Conservation (phyloP, 495 filamentous ascomycete species). For the Xylaria sp. region DNA sequence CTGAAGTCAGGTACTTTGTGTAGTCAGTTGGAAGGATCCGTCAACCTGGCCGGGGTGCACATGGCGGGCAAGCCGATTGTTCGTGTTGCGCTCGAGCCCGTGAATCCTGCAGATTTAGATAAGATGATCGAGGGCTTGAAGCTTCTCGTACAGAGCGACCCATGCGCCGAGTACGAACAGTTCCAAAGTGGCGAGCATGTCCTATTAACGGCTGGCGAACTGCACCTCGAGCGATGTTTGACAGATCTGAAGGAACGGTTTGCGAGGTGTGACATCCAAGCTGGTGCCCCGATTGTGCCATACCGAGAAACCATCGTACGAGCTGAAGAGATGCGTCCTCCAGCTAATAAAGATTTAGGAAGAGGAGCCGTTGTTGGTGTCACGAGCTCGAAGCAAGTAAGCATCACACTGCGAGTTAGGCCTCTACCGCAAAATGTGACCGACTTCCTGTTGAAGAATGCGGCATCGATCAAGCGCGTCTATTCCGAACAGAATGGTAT, state of each 20-base stretch:
- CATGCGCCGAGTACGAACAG: conserved; percentile 94
- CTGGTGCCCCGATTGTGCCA: conserved; percentile 91
- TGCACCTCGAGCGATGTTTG: conserved; percentile 93
- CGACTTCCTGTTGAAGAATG: conserved; percentile 83
- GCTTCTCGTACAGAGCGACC: conserved; percentile 92
- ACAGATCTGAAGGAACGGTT: conserved; percentile 94
- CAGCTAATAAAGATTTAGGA: conserved; percentile 85
- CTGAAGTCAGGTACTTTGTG: conserved; percentile 95
- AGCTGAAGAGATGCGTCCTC: conserved; percentile 87
- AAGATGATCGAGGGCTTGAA: conserved; percentile 92
- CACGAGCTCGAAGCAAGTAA: conserved; percentile 85
- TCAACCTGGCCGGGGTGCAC: conserved; percentile 89
- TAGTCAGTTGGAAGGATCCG: conserved; percentile 83
- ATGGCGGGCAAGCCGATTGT: conserved; percentile 87
- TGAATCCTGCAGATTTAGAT: conserved; percentile 82
- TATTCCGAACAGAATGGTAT: conserved; percentile 69
- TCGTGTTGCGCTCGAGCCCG: conserved; percentile 90
- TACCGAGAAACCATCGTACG: conserved; percentile 92
- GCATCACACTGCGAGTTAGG: conserved; percentile 75
- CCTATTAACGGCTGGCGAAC: conserved; percentile 88
- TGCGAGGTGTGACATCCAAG: conserved; percentile 93
- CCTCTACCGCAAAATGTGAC: conserved; percentile 82
- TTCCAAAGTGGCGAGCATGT: conserved; percentile 95
- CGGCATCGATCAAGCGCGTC: conserved; percentile 76
- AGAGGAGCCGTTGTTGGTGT: conserved; percentile 76